phyloP scores from a whole-genome alignment of 2,329 filamentous ascomycete species.

The Rhinocladiella similis region DNA sequence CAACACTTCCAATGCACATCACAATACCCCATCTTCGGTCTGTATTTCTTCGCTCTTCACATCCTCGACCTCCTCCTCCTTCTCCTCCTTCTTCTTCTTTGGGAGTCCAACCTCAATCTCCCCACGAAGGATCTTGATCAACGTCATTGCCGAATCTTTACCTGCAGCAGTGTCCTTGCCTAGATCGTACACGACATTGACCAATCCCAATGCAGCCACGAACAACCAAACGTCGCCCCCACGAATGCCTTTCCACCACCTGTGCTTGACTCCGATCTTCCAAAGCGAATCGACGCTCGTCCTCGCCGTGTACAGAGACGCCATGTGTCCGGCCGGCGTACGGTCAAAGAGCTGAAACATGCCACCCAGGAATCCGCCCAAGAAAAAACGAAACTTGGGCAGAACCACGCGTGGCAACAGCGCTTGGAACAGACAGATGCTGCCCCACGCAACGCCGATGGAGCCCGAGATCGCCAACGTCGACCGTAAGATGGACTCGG shows the following conservation, averaged over 20 bases:
- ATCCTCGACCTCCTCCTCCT: not conserved
- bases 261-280: constrained; percentile 90
- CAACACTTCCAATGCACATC: too few species aligned
- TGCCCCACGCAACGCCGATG: constrained; percentile 85
- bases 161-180: constrained; percentile 17
- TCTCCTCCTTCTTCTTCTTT: constrained; percentile 6
- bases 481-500: constrained; percentile 70
- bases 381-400: constrained; percentile 82
- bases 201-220: constrained; percentile 67
- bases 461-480: constrained; percentile 76
- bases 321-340: constrained; percentile 46
- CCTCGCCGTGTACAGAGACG: constrained; percentile 78
- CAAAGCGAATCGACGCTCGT: constrained; percentile 80
- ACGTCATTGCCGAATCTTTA: constrained; percentile 18
- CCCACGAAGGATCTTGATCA: constrained; percentile 28
- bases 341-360: constrained; percentile 80
- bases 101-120: constrained; percentile 28
- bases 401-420: constrained; percentile 73
- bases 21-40: too few species aligned
- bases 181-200: constrained; percentile 28
- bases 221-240: constrained; percentile 86
- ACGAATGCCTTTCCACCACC: constrained; percentile 80
- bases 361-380: constrained; percentile 82
- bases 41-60: too few species aligned
- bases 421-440: constrained; percentile 83